Evolutionary conservation across 371 early-diverging fungal genomes (phyloP).

Genomic region (Mucor plumbeus): DNA sequence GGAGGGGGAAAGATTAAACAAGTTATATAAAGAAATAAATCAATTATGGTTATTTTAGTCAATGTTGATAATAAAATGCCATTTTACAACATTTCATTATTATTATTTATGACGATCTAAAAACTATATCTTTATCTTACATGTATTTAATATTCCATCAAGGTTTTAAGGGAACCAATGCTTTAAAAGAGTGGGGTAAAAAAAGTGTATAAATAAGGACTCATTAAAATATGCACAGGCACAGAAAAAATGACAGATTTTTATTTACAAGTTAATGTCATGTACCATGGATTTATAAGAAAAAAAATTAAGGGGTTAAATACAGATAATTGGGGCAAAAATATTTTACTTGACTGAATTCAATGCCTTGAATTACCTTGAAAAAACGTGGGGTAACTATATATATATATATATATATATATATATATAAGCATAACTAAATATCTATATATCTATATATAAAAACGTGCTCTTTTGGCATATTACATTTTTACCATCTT

Average conservation of each 20-base stretch:
- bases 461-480: constrained; percentile 2
- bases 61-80: constrained; percentile 6
- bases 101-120: not conserved
- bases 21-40: not conserved
- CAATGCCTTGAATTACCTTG: not conserved
- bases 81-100: constrained; percentile 3
- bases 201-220: constrained; percentile 1
- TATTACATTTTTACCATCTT: not conserved
- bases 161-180: constrained; percentile 19
- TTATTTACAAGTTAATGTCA: not conserved
- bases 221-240: constrained; percentile 23
- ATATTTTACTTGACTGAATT: not conserved
- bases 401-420: not conserved
- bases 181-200: constrained; percentile 7
- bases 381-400: constrained; percentile 10
- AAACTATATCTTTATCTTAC: constrained; percentile 3
- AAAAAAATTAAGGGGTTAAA: not conserved
- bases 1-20: not conserved
- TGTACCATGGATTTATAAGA: not conserved
- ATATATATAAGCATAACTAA: not conserved
- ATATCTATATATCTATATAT: not conserved
- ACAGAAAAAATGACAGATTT: constrained; percentile 12
- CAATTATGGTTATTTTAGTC: constrained; percentile 6
- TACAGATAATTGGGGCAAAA: constrained; percentile 10
- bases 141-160: constrained; percentile 29